phyloP scores from a whole-genome alignment of 352 stramenopile species.

The Phytophthora brassicae region DNA sequence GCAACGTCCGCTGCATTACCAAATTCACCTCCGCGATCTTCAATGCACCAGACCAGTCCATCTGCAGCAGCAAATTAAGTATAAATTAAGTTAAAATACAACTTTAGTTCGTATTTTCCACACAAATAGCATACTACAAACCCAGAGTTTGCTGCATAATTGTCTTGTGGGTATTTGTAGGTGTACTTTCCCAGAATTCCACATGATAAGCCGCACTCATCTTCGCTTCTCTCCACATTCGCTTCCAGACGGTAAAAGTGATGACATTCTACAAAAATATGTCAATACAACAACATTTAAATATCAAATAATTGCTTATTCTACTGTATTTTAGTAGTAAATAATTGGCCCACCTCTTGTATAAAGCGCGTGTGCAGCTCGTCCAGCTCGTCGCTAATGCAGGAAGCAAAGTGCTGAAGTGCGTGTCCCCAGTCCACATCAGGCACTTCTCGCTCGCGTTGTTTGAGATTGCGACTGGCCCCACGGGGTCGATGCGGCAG shows the following conservation, averaged over 20 bases:
- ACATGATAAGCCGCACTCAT: constrained; percentile 71
- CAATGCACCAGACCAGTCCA: constrained; percentile 42
- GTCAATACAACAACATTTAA: too few relatives aligned
- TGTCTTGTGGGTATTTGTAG: constrained; percentile 52
- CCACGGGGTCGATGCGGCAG: constrained; percentile 15
- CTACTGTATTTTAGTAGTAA: too few relatives aligned
- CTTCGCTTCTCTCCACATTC: constrained; percentile 40
- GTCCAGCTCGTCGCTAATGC: constrained; percentile 39
- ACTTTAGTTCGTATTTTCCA: too few relatives aligned
- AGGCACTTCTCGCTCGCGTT: constrained; percentile 19
- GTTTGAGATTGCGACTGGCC: constrained; percentile 16
- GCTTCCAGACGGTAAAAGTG: constrained; percentile 49
- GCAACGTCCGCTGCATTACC: constrained; percentile 12
- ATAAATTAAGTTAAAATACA: background rate
- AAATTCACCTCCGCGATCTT: constrained; percentile 31
- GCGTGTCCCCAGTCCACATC: constrained; percentile 37
- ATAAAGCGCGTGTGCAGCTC: constrained; percentile 45
- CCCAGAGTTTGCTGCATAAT: constrained; percentile 54
- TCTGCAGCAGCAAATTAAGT: constrained; percentile 7
- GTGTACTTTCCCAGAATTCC: constrained; percentile 77
- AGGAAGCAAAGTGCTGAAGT: constrained; percentile 43
- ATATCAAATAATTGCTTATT: too few relatives aligned
- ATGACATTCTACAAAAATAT: constrained; percentile 25
- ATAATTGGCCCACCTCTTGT: constrained; percentile 7
- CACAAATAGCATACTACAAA: background rate